Evolutionary conservation across 2,329 filamentous ascomycete genomes (phyloP).

Genomic region (Daldinia sp.): DNA sequence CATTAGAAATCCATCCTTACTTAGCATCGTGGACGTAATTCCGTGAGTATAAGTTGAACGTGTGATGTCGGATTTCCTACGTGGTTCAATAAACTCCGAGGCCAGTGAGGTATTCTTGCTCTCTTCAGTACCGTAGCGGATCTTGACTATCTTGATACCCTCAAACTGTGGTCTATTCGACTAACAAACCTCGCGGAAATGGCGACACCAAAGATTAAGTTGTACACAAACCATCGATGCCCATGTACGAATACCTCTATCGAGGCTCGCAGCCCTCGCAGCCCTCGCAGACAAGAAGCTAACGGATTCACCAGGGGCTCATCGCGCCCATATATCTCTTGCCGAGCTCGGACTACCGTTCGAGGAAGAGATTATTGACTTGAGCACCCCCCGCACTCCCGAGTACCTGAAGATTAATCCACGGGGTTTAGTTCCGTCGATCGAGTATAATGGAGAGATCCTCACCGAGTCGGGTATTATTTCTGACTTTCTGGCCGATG

Average conservation of each 20-base stretch:
- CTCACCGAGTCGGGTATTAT: slow-evolving; percentile 79
- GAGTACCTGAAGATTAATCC: slow-evolving; percentile 83
- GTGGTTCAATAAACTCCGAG: too few species aligned
- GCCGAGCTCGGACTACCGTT: slow-evolving; percentile 71
- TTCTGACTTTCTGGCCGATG: slow-evolving; percentile 74
- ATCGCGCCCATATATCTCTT: slow-evolving; percentile 77
- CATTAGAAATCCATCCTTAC: too few species aligned
- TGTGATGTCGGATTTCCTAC: too few species aligned
- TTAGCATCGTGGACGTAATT: too few species aligned
- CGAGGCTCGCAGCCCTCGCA: not conserved
- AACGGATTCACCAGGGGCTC: slow-evolving; percentile 60
- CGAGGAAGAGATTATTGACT: slow-evolving; percentile 77
- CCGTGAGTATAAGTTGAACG: slow-evolving; percentile 1
- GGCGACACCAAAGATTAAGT: slow-evolving; percentile 40
- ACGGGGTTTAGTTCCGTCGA: slow-evolving; percentile 76
- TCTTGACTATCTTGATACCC: not conserved
- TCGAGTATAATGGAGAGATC: slow-evolving; percentile 72
- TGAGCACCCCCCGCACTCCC: slow-evolving; percentile 70
- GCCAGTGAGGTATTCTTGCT: not conserved
- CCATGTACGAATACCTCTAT: slow-evolving; percentile 38
- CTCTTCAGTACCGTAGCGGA: not conserved
- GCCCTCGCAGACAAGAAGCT: not conserved
- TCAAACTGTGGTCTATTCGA: too few species aligned
- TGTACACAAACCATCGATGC: slow-evolving; percentile 44
- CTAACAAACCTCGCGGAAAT: slow-evolving; percentile 27